These are phyloP conservation scores for Fistulina hepatica DNA, from an alignment of 1,284 basidiomycete genomes.

Conservation along the genomic window DNA sequence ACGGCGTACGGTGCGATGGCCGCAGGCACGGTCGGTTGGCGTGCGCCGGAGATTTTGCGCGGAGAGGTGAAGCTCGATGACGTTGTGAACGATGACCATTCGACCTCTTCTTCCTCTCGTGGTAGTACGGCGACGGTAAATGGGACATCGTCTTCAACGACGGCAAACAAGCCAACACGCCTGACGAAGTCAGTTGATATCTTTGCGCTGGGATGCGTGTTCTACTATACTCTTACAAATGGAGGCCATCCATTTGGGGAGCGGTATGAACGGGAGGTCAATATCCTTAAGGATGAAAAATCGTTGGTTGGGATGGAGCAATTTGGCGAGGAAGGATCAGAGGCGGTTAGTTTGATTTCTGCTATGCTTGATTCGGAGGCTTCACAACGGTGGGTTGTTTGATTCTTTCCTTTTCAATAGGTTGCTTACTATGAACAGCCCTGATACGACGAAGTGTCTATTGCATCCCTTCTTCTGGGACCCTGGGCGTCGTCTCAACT, in stretches of 20 bases:
- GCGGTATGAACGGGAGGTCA: slow-evolving; percentile 82
- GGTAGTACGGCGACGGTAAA: slow-evolving; percentile 43
- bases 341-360: slow-evolving; percentile 71
- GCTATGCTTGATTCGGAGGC: slow-evolving; percentile 72
- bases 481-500: slow-evolving; percentile 72
- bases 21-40: slow-evolving; percentile 89
- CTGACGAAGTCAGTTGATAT: slow-evolving; percentile 91
- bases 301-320: slow-evolving; percentile 58
- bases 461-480: slow-evolving; percentile 98
- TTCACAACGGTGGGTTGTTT: slow-evolving; percentile 46
- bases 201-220: slow-evolving; percentile 87
- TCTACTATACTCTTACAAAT: slow-evolving; percentile 82
- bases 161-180: slow-evolving; percentile 43
- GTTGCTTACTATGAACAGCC: slow-evolving; percentile 38
- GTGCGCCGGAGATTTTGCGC: slow-evolving; percentile 85
- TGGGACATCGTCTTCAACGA: slow-evolving; percentile 23
- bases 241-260: slow-evolving; percentile 89
- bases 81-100: slow-evolving; percentile 40
- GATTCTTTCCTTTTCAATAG: slow-evolving; percentile 2
- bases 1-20: slow-evolving; percentile 74
- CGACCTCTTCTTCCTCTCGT: slow-evolving; percentile 53
- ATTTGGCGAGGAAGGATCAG: slow-evolving; percentile 85
- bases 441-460: slow-evolving; percentile 78
- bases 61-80: slow-evolving; percentile 89
- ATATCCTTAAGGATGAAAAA: slow-evolving; percentile 78